A percentile compares a stretch with the other conserved stretches of the same genome.
Conservation (phyloP, 306 rosid species). For the Rosa persica region DNA sequence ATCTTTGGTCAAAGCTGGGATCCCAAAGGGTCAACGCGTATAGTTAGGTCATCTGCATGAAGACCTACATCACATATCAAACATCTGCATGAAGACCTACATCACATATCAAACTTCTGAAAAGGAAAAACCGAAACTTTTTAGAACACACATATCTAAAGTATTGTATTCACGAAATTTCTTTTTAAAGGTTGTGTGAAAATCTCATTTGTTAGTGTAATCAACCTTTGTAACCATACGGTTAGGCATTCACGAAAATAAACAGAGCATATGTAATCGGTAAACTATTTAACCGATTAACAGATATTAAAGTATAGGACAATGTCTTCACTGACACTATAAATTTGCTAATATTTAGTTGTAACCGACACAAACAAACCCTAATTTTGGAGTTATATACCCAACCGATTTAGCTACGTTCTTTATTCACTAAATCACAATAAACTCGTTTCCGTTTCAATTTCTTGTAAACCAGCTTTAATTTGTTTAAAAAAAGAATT, state of each 20-base stretch:
- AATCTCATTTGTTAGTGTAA: not conserved
- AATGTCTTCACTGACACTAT: no score
- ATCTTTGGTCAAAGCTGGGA: conserved; percentile 20
- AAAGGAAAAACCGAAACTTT: not conserved
- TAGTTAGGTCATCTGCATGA: conserved; percentile 24
- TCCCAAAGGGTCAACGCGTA: conserved; percentile 30
- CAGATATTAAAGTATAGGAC: no score
- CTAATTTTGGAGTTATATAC: not conserved
- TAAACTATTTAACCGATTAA: not conserved
- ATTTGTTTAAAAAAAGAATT: no score
- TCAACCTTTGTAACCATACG: not conserved
- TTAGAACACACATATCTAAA: not conserved
- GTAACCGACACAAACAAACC: not conserved
- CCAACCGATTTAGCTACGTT: not conserved
- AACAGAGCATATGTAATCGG: not conserved
- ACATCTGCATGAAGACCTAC: not conserved
- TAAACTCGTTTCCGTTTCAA: not conserved
- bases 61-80: not conserved
- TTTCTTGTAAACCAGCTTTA: not conserved
- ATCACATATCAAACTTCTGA: not conserved
- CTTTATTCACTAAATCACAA: not conserved
- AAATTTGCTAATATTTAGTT: no score
- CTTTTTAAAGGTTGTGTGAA: not conserved
- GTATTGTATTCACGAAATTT: not conserved
- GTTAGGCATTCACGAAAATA: not conserved